Evolutionary conservation across 179 eudicot genomes (phyloP).

Genomic region (Corrigiola litoralis): DNA sequence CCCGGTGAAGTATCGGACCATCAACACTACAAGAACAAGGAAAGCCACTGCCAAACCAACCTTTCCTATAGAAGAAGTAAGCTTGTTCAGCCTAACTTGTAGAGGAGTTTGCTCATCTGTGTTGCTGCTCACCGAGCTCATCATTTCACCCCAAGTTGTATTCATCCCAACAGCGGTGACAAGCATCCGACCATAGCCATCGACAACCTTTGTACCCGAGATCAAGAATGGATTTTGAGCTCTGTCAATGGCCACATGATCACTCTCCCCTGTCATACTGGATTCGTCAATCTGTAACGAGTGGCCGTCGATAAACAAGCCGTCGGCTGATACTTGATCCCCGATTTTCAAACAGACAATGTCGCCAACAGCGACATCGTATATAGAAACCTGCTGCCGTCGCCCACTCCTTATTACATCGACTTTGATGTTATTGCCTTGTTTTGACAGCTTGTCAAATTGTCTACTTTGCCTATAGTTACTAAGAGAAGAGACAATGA

Average conservation of each 20-base stretch:
- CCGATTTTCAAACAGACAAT: conserved; percentile 31
- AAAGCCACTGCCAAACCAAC: conserved; percentile 28
- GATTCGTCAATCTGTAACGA: conserved; percentile 31
- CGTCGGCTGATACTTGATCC: conserved; percentile 35
- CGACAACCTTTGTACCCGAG: conserved; percentile 30
- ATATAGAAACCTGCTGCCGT: conserved; percentile 27
- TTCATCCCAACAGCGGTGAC: conserved; percentile 30
- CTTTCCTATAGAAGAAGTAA: conserved; percentile 33
- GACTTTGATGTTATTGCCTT: conserved; percentile 24
- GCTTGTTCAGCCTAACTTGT: conserved; percentile 30
- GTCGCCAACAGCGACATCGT: conserved; percentile 30
- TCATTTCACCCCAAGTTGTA: conserved; percentile 37
- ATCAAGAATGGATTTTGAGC: conserved; percentile 21
- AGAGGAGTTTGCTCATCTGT: conserved; percentile 26
- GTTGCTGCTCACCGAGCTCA: conserved; percentile 28
- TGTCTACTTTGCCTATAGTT: conserved; percentile 31
- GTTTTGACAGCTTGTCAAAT: conserved; percentile 24
- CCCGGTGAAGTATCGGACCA: conserved; percentile 35
- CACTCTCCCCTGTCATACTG: conserved; percentile 41
- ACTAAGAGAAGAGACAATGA: conserved; percentile 30
- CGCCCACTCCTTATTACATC: conserved; percentile 25
- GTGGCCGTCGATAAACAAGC: conserved; percentile 24
- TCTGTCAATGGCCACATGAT: conserved; percentile 20
- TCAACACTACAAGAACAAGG: conserved; percentile 27
- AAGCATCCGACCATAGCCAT: conserved; percentile 28